Conservation (phyloP, 768 basidiomycete species). For the Trametes maxima region DNA sequence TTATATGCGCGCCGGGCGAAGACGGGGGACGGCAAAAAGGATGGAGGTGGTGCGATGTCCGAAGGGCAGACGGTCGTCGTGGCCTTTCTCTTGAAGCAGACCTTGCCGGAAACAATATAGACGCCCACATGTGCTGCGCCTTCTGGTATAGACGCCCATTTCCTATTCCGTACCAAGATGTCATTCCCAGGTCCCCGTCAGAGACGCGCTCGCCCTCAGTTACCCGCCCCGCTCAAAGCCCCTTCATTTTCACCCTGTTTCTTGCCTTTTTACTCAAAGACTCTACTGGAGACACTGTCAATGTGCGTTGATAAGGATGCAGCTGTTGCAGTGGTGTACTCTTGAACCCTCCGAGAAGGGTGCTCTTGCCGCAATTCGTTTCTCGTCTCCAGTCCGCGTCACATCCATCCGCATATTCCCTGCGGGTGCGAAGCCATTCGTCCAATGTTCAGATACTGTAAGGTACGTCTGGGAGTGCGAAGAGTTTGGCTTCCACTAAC, state of each 20-base stretch:
- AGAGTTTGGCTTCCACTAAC: conserved; percentile 9
- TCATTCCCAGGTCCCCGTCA: conserved; percentile 7
- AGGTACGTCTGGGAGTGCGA: neutral
- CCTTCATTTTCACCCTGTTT: neutral
- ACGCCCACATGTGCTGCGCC: conserved; percentile 20
- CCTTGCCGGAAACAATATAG: neutral
- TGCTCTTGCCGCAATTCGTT: conserved; percentile 71
- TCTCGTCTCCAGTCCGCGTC: conserved; percentile 67
- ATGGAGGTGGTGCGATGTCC: conserved; percentile 10
- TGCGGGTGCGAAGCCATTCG: conserved; percentile 63
- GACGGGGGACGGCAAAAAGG: neutral
- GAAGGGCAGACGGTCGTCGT: conserved; percentile 16
- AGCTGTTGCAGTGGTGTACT: conserved; percentile 69
- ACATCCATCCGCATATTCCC: conserved; percentile 70
- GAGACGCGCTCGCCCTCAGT: neutral
- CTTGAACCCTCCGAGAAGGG: conserved; percentile 59
- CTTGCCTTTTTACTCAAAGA: neutral
- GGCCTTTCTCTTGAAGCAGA: conserved; percentile 19
- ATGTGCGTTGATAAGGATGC: conserved; percentile 16
- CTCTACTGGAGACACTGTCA: neutral
- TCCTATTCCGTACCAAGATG: conserved; percentile 5
- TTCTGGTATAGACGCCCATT: neutral
- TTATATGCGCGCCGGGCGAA: neutral
- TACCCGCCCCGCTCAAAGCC: neutral
- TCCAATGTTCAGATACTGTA: conserved; percentile 56